Conservation (phyloP, 306 rosid species). For the Lupinus albus region DNA sequence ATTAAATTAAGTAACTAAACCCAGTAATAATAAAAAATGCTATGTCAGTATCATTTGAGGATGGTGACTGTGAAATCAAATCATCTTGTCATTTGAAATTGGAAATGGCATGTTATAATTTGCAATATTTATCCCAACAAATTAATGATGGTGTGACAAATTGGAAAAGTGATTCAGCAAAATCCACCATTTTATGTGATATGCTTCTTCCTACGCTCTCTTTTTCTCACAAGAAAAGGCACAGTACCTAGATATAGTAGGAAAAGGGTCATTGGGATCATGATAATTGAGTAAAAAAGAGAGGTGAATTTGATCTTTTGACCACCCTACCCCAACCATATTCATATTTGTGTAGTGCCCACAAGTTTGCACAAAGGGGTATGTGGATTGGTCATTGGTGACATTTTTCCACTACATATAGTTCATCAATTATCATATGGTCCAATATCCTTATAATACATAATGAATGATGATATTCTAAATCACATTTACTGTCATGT, state of each 20-base stretch:
- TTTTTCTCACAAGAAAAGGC: background rate
- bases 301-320: background rate
- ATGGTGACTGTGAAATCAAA: constrained; percentile 28
- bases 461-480: no score
- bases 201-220: constrained; percentile 20
- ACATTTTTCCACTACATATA: constrained; percentile 36
- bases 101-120: background rate
- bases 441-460: no score
- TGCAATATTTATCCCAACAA: background rate
- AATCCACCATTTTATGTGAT: constrained; percentile 29
- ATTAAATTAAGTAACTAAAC: no score
- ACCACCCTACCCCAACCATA: constrained; percentile 9
- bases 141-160: background rate
- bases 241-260: background rate
- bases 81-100: background rate
- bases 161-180: constrained; percentile 46
- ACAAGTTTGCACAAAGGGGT: constrained; percentile 17
- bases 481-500: no score
- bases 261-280: background rate
- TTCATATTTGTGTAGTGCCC: background rate
- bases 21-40: no score
- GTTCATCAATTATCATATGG: constrained; percentile 24
- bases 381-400: constrained; percentile 22
- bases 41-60: no score
- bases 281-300: background rate